A percentile compares a stretch with the other conserved stretches of the same genome.
phyloP scores from a whole-genome alignment of 192 early-diverging fungal genomes.

The Cladochytrium replicatum region DNA sequence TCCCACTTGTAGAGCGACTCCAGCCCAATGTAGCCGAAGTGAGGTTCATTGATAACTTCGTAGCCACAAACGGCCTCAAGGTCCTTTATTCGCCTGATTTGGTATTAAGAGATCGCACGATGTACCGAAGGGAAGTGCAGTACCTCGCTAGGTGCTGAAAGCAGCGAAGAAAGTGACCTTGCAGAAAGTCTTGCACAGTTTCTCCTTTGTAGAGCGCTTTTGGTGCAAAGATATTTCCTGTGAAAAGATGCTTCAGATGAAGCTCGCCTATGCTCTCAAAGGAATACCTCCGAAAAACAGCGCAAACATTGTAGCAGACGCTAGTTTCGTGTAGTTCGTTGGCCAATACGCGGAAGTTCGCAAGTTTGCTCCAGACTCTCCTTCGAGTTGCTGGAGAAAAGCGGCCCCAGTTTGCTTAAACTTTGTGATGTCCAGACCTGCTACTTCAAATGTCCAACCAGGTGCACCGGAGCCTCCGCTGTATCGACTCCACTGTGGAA shows the following conservation, averaged over 20 bases:
- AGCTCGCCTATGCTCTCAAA: background rate
- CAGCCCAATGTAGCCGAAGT: constrained; percentile 66
- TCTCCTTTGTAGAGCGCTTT: constrained; percentile 53
- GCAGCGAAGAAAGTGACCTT: constrained; percentile 52
- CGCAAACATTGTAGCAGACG: constrained; percentile 75
- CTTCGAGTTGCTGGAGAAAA: constrained; percentile 61
- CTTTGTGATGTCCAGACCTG: constrained; percentile 58
- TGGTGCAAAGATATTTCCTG: constrained; percentile 68
- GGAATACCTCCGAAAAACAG: constrained; percentile 58
- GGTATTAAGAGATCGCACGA: background rate
- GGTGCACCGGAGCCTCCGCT: constrained; percentile 79
- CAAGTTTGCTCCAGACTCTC: constrained; percentile 5
- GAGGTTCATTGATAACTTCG: constrained; percentile 74
- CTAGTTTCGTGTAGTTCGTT: constrained; percentile 80
- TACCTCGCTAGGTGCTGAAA: constrained; percentile 61
- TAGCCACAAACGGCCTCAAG: constrained; percentile 63
- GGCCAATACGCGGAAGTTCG: constrained; percentile 62
- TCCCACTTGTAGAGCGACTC: constrained; percentile 47
- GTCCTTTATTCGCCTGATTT: constrained; percentile 46
- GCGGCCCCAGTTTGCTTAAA: constrained; percentile 72
- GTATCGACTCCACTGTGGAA: constrained; percentile 39
- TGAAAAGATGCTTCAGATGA: constrained; percentile 5
- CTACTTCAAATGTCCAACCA: constrained; percentile 77
- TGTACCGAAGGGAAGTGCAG: background rate
- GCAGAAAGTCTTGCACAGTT: constrained; percentile 55